Evolutionary conservation across 345 rosid species (phyloP).

Genomic region (Erodium maritimum): DNA sequence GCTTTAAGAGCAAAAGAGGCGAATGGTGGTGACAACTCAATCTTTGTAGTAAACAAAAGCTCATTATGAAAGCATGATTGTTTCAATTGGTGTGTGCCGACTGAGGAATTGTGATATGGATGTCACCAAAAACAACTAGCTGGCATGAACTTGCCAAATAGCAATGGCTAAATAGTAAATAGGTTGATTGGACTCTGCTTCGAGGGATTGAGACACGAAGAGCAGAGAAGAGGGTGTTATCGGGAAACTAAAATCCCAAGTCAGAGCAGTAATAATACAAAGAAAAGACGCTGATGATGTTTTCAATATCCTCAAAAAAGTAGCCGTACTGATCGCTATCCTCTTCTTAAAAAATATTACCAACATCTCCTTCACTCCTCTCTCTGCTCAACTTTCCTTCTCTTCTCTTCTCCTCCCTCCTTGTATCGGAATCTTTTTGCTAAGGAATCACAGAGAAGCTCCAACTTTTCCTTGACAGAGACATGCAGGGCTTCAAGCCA

Average conservation of each 20-base stretch:
- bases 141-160: too few relatives aligned
- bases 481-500: conserved; percentile 65
- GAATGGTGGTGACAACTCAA: neutral
- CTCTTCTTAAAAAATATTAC: conserved; percentile 14
- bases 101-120: neutral
- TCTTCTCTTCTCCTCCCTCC: neutral
- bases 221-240: conserved; percentile 8
- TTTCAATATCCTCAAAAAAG: neutral
- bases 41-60: neutral
- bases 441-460: too few relatives aligned
- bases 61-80: neutral
- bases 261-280: conserved; percentile 19
- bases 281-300: neutral
- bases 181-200: neutral
- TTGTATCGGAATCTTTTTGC: too few relatives aligned
- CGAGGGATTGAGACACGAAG: neutral
- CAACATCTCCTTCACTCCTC: conserved; percentile 15
- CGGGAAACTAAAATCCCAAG: conserved; percentile 80
- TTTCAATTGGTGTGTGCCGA: neutral
- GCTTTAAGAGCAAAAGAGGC: neutral
- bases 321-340: conserved; percentile 23
- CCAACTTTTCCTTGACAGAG: neutral
- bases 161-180: too few relatives aligned
- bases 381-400: neutral
- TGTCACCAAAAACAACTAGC: neutral